Evolutionary conservation across 352 stramenopile genomes (phyloP).

Genomic region (Discostella stelligera): DNA sequence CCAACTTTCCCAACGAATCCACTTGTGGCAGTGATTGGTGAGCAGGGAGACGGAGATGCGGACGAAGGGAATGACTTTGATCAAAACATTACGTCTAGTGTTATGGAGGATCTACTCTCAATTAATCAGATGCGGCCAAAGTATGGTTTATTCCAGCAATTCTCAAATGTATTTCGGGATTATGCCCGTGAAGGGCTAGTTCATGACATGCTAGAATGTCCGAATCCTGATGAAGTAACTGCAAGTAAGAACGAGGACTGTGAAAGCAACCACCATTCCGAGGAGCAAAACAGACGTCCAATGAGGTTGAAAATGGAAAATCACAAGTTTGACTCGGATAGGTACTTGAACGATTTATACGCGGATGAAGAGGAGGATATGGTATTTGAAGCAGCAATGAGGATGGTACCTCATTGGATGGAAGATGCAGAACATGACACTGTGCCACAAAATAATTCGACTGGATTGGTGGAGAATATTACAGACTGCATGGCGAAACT

Average conservation of each 20-base stretch:
- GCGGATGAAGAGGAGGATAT: slow-evolving; percentile 84
- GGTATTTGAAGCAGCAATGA: slow-evolving; percentile 89
- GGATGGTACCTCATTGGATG: slow-evolving; percentile 89
- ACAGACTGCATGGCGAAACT: slow-evolving; percentile 7
- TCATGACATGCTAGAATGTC: slow-evolving; percentile 89
- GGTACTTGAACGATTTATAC: slow-evolving; percentile 93
- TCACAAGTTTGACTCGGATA: slow-evolving; percentile 91
- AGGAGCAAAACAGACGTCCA: slow-evolving; percentile 72
- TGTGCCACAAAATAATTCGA: slow-evolving; percentile 78
- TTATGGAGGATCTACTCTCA: slow-evolving; percentile 32
- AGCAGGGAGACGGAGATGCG: slow-evolving; percentile 18
- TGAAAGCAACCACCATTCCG: slow-evolving; percentile 13
- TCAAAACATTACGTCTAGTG: neutral
- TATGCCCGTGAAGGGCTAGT: slow-evolving; percentile 90
- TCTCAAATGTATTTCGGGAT: slow-evolving; percentile 90
- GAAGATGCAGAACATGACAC: slow-evolving; percentile 65
- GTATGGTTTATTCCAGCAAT: slow-evolving; percentile 94
- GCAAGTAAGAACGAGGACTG: slow-evolving; percentile 40
- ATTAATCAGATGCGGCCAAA: slow-evolving; percentile 42
- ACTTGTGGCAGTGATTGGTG: slow-evolving; percentile 28
- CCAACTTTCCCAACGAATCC: slow-evolving; percentile 20
- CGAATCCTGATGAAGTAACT: slow-evolving; percentile 86
- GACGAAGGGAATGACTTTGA: slow-evolving; percentile 11
- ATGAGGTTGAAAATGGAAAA: slow-evolving; percentile 88
- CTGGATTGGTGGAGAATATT: slow-evolving; percentile 20